Evolutionary conservation across 73 alveolate genomes (phyloP).

Genomic region (Blepharisma japonicum): DNA sequence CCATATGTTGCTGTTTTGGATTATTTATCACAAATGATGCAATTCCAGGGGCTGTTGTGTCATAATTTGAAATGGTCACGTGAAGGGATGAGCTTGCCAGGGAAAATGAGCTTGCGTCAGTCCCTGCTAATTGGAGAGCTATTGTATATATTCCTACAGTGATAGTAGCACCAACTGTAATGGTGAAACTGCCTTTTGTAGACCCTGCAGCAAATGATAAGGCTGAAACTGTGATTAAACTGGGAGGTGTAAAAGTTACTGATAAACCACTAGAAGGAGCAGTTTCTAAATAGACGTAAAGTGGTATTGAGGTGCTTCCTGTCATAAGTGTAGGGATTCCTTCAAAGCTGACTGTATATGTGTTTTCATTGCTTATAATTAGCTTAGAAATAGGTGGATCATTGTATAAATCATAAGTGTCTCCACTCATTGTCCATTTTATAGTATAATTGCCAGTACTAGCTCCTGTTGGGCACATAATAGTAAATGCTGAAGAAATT

Average conservation of each 20-base stretch:
- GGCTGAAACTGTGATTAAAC: not conserved
- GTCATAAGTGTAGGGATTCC: not conserved
- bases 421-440: not conserved
- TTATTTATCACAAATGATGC: not conserved
- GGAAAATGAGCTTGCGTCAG: not conserved
- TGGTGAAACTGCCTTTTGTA: not conserved
- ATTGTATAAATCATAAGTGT: not conserved
- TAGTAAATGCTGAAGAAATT: not conserved
- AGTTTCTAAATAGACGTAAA: not conserved
- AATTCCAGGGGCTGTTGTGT: not conserved
- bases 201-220: constrained; percentile 5
- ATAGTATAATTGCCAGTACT: not conserved
- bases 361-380: not conserved
- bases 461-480: not conserved
- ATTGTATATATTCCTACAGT: constrained; percentile 16
- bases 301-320: not conserved
- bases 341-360: not conserved
- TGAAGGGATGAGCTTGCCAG: not conserved
- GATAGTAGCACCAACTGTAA: not conserved
- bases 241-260: not conserved
- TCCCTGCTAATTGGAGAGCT: not conserved
- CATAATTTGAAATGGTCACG: not conserved
- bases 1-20: not conserved
- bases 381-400: not conserved
- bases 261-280: not conserved